Evolutionary conservation across 495 filamentous ascomycete species (phyloP).

Genomic region (Lasiosphaeria hispida): DNA sequence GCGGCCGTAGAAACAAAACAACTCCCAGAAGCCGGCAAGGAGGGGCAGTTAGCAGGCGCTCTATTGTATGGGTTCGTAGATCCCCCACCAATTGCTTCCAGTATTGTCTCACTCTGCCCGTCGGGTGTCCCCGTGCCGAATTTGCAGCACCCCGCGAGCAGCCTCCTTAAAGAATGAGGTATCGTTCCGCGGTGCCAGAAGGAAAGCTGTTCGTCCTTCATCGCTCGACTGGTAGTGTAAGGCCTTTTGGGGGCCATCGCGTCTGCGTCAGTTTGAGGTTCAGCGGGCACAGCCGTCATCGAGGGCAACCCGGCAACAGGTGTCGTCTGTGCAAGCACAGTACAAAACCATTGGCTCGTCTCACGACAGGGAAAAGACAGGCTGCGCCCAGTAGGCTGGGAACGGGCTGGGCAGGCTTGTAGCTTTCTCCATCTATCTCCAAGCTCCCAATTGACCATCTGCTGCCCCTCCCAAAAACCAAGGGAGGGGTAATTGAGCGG

Average conservation of each 20-base stretch:
- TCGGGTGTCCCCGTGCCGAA: too few relatives aligned
- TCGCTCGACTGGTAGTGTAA: background rate
- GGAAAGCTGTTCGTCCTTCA: background rate
- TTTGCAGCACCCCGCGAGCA: too few relatives aligned
- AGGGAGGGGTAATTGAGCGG: constrained; percentile 19
- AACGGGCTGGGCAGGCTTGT: constrained; percentile 14
- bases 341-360: constrained; percentile 4
- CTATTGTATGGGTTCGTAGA: background rate
- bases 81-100: too few relatives aligned
- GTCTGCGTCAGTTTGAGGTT: background rate
- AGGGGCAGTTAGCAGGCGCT: background rate
- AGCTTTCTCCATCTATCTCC: too few relatives aligned
- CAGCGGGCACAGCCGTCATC: constrained; percentile 9
- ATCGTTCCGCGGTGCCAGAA: too few relatives aligned
- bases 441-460: constrained; percentile 19
- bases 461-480: constrained; percentile 8
- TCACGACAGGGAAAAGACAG: background rate
- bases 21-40: too few relatives aligned
- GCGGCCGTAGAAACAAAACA: background rate
- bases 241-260: constrained; percentile 11
- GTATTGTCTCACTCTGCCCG: too few relatives aligned
- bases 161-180: too few relatives aligned
- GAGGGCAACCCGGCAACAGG: background rate
- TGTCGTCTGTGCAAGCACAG: background rate
- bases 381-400: constrained; percentile 29